These are phyloP conservation scores for Leccinum imitatum DNA, from an alignment of 768 basidiomycete species.

Conservation along the genomic window DNA sequence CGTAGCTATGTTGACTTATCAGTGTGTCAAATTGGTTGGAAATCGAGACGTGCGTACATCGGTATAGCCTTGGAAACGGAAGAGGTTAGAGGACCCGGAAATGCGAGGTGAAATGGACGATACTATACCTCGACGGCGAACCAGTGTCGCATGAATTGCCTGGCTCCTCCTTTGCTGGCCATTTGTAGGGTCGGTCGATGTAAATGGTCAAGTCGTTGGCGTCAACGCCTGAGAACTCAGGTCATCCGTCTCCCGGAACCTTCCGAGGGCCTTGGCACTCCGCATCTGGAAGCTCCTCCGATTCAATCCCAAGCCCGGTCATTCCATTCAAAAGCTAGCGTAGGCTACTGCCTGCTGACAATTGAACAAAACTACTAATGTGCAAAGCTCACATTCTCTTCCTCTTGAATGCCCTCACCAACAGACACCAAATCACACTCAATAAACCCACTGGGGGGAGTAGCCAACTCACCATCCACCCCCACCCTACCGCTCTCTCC, in stretches of 20 bases:
- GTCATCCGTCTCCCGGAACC: background rate
- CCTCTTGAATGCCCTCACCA: slow-evolving; percentile 32
- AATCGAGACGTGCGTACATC: slow-evolving; percentile 36
- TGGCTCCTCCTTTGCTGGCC: slow-evolving; percentile 21
- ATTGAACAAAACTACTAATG: too few relatives aligned
- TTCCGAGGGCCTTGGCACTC: background rate
- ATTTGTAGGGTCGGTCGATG: slow-evolving; percentile 19
- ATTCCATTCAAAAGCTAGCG: too few relatives aligned
- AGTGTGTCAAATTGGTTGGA: slow-evolving; percentile 10
- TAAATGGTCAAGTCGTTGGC: background rate
- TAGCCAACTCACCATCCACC: slow-evolving; percentile 65
- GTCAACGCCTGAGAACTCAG: background rate
- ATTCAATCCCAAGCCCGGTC: too few relatives aligned
- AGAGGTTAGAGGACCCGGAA: background rate
- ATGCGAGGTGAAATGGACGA: background rate
- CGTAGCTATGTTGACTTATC: slow-evolving; percentile 37
- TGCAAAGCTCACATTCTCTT: slow-evolving; percentile 5
- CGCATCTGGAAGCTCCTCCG: background rate
- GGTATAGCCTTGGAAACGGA: slow-evolving; percentile 43
- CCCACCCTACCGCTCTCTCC: slow-evolving; percentile 51
- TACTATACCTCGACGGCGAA: slow-evolving; percentile 44
- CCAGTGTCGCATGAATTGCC: slow-evolving; percentile 40
- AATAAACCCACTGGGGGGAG: slow-evolving; percentile 52
- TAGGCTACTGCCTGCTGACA: too few relatives aligned
- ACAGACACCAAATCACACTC: slow-evolving; percentile 42